Evolutionary conservation across 345 rosid species (phyloP).

Genomic region (Eucalyptus erythrocorys): DNA sequence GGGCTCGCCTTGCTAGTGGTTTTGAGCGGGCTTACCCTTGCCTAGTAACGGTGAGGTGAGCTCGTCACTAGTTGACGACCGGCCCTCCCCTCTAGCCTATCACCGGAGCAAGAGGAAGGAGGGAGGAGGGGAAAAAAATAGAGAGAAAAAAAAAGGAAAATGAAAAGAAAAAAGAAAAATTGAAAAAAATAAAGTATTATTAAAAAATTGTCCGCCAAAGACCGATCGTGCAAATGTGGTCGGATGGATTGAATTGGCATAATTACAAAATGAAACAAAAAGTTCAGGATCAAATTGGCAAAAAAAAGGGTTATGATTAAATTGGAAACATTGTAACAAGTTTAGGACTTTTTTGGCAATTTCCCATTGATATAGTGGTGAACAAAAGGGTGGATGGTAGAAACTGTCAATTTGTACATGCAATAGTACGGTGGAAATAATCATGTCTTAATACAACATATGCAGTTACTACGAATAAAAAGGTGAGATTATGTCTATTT

Average conservation of each 20-base stretch:
- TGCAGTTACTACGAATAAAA: neutral
- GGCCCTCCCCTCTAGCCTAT: fast-evolving
- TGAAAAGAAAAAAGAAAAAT: too few species aligned
- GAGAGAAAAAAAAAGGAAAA: too few species aligned
- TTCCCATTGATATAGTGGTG: neutral
- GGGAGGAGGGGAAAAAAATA: too few species aligned
- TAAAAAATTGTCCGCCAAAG: fast-evolving
- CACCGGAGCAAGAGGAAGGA: too few species aligned
- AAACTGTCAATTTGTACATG: neutral
- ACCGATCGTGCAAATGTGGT: fast-evolving
- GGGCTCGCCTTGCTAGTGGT: too few species aligned
- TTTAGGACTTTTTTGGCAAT: too few species aligned
- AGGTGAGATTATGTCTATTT: neutral
- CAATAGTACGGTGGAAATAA: neutral
- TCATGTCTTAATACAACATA: neutral
- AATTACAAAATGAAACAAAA: too few species aligned
- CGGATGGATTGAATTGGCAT: fast-evolving
- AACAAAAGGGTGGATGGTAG: neutral
- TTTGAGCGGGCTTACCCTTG: too few species aligned
- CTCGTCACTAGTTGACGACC: fast-evolving
- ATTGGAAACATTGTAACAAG: too few species aligned
- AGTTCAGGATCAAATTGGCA: too few species aligned
- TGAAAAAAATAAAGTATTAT: too few species aligned
- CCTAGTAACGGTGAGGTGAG: fast-evolving
- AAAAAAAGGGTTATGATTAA: too few species aligned